Evolutionary conservation across 1,284 basidiomycete genomes (phyloP), one percentile per base, ranked within the genome.

Genomic region (Termitomyces sp.): DNA sequence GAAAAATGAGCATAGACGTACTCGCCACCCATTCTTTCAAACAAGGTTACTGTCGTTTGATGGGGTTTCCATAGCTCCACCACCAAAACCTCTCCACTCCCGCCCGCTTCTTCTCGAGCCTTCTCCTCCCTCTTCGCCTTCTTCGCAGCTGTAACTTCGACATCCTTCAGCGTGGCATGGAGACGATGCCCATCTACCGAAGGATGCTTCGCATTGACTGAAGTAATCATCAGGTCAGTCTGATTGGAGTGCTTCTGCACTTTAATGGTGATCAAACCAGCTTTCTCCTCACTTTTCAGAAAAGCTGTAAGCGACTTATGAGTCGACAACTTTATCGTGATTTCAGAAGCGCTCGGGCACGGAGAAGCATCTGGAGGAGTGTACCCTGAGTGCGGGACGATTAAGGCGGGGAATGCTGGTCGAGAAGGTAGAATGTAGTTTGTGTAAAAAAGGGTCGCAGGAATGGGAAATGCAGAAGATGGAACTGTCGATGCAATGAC

Each of bases 271-370:
- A 95, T 61, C 15, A 94, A 66, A 0, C 80, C 81, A 5, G 84
- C 81, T 66, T 93, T 94, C 57, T 88, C 85, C 4, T 78, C 74
- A 19, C 79, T 65, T 65, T 91, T 93, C 64, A 95, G 77, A 71
- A 94, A 92, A 1, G 83, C 77, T 2, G 84, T 80, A 17, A 94
- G 77, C 40, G 90, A 91, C 69, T 94, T 95, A 74, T 87, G 80
- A 7, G 80, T 78, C 2, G 81, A 93, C 53, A 81, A 79, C 65
- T 86, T 93, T 69, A 85, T 84, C 3, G 70, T 73, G 36, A 78
- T 72, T 33, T 74, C 73, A 5, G 70, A 68, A 0, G 68, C 64
- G 34, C 68, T 68, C 6, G 70, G 62, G 26, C 61, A 63, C 4
- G 61, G 62, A n/a, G 60, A 54, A 21, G 61, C 58, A 15, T 56